Base-by-base conservation (phyloP, 306 rosid genomes). In the Amphicarpaea edgeworthii region DNA sequence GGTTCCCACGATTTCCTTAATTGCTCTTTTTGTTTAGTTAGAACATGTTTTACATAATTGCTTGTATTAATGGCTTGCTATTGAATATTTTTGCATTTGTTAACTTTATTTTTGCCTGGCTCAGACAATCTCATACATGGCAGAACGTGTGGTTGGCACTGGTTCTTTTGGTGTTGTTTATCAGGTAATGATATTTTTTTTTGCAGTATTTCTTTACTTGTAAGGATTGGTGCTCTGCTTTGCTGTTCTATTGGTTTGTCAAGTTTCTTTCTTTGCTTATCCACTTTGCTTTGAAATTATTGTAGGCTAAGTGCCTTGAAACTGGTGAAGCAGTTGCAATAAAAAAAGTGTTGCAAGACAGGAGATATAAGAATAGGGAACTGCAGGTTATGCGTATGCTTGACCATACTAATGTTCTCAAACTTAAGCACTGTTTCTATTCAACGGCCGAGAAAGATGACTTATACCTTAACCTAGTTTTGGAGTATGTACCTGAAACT, bases 131-230 rank as follows among this genome's bases (percentile, higher is more conserved):
- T 90, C 97, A 12, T 95, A 92, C 59, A 90, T 87, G 96, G 98
- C 97, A 38, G 98, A 95, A 84, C 96, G 95, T 10, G 93, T 95
- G 62, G 97, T 95, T 42, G 98, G 98, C 37, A 95, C 97, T 5
- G 98, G 98, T 79, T 95, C 98, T 12, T 94, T 95, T 80, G 98
- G 98, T 38, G 93, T 95, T 84, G 98, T 95, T 75, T 92, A 88
- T 83, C 98, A 95, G 98, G 98, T 94, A 92, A 16, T 41, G 67
- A 60, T 73, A 65, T 60, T 77, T 58, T 8, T 8, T 43, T 54
- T 74, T 66, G 24, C 28, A n/a, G 24, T 61, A 46, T 70, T 43
- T 32, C 42, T 61, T 59, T n/a, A 19, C 41, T 58, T 21, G 3
- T 37, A 58, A 32, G 69, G 9, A 15, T 43, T 60, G 34, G 11